Evolutionary conservation across 1,284 basidiomycete species (phyloP), one percentile per base, ranked within the genome.

Genomic region (Melanopsichium pennsylvanicum): DNA sequence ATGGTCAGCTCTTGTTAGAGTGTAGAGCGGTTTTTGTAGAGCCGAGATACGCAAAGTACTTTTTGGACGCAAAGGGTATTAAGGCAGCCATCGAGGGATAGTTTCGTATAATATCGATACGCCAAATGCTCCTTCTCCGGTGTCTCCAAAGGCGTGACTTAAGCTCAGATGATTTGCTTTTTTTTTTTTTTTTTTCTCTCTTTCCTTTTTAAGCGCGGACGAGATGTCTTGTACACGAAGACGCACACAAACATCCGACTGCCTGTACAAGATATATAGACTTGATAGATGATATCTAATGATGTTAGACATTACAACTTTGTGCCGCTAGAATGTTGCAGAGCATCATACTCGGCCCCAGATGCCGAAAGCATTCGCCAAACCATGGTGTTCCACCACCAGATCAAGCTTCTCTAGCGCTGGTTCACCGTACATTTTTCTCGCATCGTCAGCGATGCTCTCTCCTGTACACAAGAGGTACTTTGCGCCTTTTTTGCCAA

Each of bases 21-120:
- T 92, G 92, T 1, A 85, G 84, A 1, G 89, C 86, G 0, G 84
- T 88, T 45, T 93, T 93, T 74, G 86, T 94, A 16, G 91, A 94
- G 76, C 92, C 92, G 6, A 87, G 87, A 71, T 91, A 91, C 76
- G 90, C 92, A 2, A 87, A 87, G 70, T 85, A 60, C 41, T 49
- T 91, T 42, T 83, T 93, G 32, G 86, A 86, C 70, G 86, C 6
- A 78, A 43, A 58, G 86, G 85, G 15, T 85, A 88, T 76, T 86
- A 87, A 9, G 84, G 85, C 56, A 4, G 83, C 83, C 47, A 70
- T 89, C 23, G 84, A 84, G 18, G 56, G 61, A 1, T 67, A 34
- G 33, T 21, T 11, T 13, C 3, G 16, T n/a, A n/a, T n/a, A n/a
- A n/a, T n/a, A n/a, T n/a, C n/a, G n/a, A n/a, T n/a, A n/a, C n/a